Conservation (phyloP, 495 filamentous ascomycete species). For the Penicillium soppii region DNA sequence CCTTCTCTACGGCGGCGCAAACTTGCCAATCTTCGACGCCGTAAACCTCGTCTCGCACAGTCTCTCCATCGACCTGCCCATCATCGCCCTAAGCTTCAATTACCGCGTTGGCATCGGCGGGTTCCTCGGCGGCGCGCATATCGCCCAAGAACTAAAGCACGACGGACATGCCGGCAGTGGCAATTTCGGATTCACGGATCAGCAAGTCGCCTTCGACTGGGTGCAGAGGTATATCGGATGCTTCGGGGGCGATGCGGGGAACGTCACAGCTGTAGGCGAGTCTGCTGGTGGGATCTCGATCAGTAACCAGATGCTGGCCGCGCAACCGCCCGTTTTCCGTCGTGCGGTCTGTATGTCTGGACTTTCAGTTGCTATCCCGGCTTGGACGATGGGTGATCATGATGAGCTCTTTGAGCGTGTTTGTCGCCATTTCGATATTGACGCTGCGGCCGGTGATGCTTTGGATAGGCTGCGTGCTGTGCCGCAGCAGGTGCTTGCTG, state of each 20-base stretch:
- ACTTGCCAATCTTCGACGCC: slow-evolving; percentile 29
- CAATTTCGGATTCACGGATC: slow-evolving; percentile 36
- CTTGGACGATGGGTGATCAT: slow-evolving; percentile 28
- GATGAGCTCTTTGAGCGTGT: slow-evolving; percentile 19
- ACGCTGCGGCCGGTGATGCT: slow-evolving; percentile 9
- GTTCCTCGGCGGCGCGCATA: slow-evolving; percentile 23
- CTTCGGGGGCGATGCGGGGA: slow-evolving; percentile 63
- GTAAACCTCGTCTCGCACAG: slow-evolving; percentile 29
- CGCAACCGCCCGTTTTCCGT: slow-evolving; percentile 19
- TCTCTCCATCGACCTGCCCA: slow-evolving; percentile 15
- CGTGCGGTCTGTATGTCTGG: slow-evolving; percentile 33
- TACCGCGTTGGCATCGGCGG: slow-evolving; percentile 32
- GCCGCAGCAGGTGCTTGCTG: slow-evolving; percentile 26
- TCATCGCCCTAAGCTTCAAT: slow-evolving; percentile 30
- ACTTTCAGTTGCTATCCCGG: slow-evolving; percentile 18
- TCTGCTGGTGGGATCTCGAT: slow-evolving; percentile 66
- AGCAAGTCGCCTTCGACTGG: slow-evolving; percentile 32
- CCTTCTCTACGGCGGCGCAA: slow-evolving; percentile 28
- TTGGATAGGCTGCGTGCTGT: slow-evolving; percentile 22
- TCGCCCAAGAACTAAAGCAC: slow-evolving; percentile 17
- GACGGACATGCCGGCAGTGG: slow-evolving; percentile 24
- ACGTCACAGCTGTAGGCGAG: slow-evolving; percentile 63
- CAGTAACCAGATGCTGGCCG: slow-evolving; percentile 51
- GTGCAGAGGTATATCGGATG: slow-evolving; percentile 43
- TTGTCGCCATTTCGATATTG: slow-evolving; percentile 24